These are phyloP conservation scores for Alternaria conjuncta DNA, from an alignment of 2,329 filamentous ascomycete genomes.

Conservation along the genomic window DNA sequence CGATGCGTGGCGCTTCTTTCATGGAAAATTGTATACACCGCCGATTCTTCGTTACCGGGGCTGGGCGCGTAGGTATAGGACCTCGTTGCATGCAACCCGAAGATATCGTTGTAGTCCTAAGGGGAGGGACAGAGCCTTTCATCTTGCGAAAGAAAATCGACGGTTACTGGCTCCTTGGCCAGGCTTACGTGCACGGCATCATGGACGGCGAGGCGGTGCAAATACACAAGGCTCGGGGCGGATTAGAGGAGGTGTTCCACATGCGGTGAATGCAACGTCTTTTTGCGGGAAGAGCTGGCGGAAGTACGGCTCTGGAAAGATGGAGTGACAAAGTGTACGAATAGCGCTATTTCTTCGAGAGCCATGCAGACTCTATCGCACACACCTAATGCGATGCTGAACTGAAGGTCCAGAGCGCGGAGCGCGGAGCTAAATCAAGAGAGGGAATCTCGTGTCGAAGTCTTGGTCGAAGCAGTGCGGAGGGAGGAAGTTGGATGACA, in stretches of 20 bases:
- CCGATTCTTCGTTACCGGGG: background rate
- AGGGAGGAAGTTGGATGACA: background rate
- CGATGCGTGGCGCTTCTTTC: background rate
- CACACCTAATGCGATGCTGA: no score
- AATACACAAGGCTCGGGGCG: background rate
- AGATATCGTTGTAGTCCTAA: background rate
- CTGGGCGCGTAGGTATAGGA: background rate
- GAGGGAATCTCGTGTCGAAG: background rate
- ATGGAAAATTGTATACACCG: background rate
- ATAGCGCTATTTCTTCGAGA: no score
- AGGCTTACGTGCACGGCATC: background rate
- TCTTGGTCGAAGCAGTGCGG: background rate
- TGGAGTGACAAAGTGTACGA: no score
- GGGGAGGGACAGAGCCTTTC: rapidly evolving
- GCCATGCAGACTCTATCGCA: no score
- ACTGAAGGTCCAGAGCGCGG: no score
- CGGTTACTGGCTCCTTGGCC: rapidly evolving
- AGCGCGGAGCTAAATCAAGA: no score
- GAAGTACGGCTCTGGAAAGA: no score
- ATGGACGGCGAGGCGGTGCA: background rate
- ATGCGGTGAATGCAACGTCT: no score
- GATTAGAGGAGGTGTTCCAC: background rate
- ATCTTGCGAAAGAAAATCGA: background rate
- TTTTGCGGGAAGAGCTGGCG: no score
- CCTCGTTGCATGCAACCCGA: background rate